Base-by-base conservation (phyloP, 148 eudicot genomes). In the Vaccinium macrocarpon region DNA sequence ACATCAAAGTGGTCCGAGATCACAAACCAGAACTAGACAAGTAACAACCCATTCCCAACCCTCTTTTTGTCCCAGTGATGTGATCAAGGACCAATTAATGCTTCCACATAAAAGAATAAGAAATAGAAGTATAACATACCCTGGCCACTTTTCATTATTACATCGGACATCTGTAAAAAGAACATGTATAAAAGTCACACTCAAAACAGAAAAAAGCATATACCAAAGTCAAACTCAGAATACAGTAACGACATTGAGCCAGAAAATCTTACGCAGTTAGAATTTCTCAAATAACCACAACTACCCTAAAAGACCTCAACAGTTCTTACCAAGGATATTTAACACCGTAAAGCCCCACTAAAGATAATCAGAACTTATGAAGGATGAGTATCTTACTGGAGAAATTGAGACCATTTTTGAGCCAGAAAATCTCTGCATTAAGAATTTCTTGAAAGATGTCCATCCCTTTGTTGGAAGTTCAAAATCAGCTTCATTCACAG, bases 391-490 rank as follows among this genome's bases (percentile, higher is more conserved):
- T 68, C 92, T 61, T 91, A 94, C 97, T 64, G 91, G 70, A 82
- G 97, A 92, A 64, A 92, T 52, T 51, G 91, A 84, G 42, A 90
- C 84, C 83, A 82, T 84, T 86, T 90, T 94, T 53, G 95, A 70
- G 57, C 85, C 88, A 56, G 97, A 92, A 88, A 89, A 92, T 64
- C 85, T 91, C 89, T 91, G 97, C 91, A 90, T 87, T 83, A 94
- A 83, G 25, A 91, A 72, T 81, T 86, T 92, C 88, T 88, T 94
- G 83, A 88, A 92, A 76, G 94, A 89, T 50, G 73, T 86, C 97
- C 97, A 94, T 70, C 89, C 97, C 88, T 87, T 91, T 57, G 57
- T 81, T 18, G 85, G 51, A 80, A 59, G 61, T 78, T 89, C 88
- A 81, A 27, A 61, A 23, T 87, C 82, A 62, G 84, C 75, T 64